These are phyloP conservation scores for Fusarium equiseti DNA, from an alignment of 2,329 filamentous ascomycete species.

Conservation along the genomic window DNA sequence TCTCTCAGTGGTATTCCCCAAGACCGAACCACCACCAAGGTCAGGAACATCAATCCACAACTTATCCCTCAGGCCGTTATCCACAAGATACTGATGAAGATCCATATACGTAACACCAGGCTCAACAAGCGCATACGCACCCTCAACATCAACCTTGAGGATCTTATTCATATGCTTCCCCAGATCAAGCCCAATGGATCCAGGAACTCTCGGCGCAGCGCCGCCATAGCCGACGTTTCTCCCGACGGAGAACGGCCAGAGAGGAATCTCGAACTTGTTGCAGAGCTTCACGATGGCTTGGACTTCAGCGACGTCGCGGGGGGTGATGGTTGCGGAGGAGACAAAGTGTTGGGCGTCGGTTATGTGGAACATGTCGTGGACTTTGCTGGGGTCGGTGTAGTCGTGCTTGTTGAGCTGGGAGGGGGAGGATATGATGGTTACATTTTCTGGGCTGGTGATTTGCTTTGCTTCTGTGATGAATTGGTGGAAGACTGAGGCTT, in stretches of 20 bases:
- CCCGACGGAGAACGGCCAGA: constrained; percentile 41
- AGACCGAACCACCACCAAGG: constrained; percentile 30
- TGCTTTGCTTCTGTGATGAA: background rate
- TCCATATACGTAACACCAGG: constrained; percentile 32
- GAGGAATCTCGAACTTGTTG: constrained; percentile 35
- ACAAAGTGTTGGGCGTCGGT: constrained; percentile 32
- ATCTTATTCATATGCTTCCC: constrained; percentile 38
- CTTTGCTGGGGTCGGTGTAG: constrained; percentile 36
- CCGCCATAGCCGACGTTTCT: constrained; percentile 37
- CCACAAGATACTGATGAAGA: constrained; percentile 32
- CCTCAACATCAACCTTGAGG: constrained; percentile 32
- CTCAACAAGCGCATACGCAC: constrained; percentile 31
- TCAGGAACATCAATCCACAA: constrained; percentile 40
- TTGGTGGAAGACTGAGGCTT: background rate
- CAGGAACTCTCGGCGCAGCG: constrained; percentile 32
- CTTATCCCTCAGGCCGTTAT: constrained; percentile 30
- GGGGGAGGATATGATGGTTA: constrained; percentile 1
- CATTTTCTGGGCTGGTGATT: background rate
- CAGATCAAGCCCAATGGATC: constrained; percentile 19
- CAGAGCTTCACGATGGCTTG: constrained; percentile 20
- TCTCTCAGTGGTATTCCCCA: constrained; percentile 34
- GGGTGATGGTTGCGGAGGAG: constrained; percentile 29
- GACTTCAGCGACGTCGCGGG: constrained; percentile 31
- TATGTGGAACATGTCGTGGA: constrained; percentile 40
- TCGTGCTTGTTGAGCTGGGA: constrained; percentile 19